Evolutionary conservation across 2,329 filamentous ascomycete genomes (phyloP).

Genomic region (Hypoxylon rubiginosum): DNA sequence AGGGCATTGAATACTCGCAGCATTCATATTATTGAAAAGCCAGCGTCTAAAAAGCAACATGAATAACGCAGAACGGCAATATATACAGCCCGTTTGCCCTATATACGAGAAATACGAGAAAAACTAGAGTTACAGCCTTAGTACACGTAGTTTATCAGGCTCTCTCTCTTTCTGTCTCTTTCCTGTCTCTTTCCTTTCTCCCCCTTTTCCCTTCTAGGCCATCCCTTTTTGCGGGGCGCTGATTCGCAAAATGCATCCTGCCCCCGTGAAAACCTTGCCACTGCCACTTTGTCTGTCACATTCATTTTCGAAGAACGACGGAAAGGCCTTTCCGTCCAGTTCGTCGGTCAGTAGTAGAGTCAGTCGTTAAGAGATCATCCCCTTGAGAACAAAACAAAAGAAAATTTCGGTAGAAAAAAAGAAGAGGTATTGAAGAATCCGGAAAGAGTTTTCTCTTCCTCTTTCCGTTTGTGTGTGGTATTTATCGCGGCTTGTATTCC

Average conservation of each 20-base stretch:
- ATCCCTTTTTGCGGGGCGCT: not conserved
- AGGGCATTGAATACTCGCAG: not conserved
- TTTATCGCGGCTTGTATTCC: constrained; percentile 9
- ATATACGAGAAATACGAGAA: constrained; percentile 40
- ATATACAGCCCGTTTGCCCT: constrained; percentile 39
- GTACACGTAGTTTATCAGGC: constrained; percentile 5
- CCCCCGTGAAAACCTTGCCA: not conserved
- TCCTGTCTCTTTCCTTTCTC: not conserved
- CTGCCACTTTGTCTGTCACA: not conserved
- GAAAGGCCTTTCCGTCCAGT: constrained; percentile 3
- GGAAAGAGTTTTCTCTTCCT: constrained; percentile 9
- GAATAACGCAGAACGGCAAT: constrained; percentile 10
- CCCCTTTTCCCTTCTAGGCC: not conserved
- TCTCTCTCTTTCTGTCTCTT: too few relatives aligned
- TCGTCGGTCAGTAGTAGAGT: constrained; percentile 28
- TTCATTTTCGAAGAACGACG: constrained; percentile 7
- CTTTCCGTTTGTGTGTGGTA: constrained; percentile 32
- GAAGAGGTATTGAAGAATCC: constrained; percentile 18
- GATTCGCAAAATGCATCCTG: not conserved
- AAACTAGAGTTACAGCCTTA: constrained; percentile 32
- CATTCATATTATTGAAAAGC: not conserved
- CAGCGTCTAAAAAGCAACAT: not conserved
- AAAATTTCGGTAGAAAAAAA: too few relatives aligned
- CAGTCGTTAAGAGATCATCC: constrained; percentile 23
- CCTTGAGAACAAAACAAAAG: constrained; percentile 25